Percentiles rank a stretch among this genome's conserved stretches.
Evolutionary conservation across 352 stramenopile genomes (phyloP).

Genomic region (Phytophthora melonis): DNA sequence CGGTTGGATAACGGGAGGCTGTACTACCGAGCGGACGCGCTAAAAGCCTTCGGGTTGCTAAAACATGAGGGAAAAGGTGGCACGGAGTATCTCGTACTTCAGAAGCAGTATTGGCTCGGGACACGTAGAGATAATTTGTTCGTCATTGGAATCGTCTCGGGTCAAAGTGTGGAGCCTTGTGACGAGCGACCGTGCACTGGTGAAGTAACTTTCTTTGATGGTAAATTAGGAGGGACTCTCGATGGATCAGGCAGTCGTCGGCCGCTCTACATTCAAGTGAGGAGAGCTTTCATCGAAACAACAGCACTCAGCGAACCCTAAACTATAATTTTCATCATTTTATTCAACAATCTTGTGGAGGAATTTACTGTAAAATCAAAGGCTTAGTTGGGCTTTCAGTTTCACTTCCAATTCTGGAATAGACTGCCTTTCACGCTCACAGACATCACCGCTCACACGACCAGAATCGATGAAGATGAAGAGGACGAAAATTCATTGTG

Average conservation of each 20-base stretch:
- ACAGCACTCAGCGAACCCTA: neutral
- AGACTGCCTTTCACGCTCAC: neutral
- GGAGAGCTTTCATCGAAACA: neutral
- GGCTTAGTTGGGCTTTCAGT: slow-evolving; percentile 11
- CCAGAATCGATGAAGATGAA: too few species aligned
- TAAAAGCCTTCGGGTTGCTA: slow-evolving; percentile 38
- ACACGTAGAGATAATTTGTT: slow-evolving; percentile 25
- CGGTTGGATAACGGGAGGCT: slow-evolving; percentile 20
- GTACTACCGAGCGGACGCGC: slow-evolving; percentile 22
- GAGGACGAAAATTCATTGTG: slow-evolving; percentile 17
- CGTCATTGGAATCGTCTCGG: slow-evolving; percentile 29
- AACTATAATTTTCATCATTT: neutral
- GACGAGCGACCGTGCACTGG: slow-evolving; percentile 21
- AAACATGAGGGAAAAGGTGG: slow-evolving; percentile 18
- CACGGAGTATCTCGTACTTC: slow-evolving; percentile 28
- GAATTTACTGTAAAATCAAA: too few species aligned
- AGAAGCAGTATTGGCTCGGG: slow-evolving; percentile 32
- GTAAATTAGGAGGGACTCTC: slow-evolving; percentile 14
- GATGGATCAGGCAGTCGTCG: slow-evolving; percentile 11
- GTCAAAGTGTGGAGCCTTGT: slow-evolving; percentile 24
- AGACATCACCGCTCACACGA: neutral
- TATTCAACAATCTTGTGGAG: too few species aligned
- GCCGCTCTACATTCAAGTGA: slow-evolving; percentile 23
- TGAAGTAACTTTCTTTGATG: slow-evolving; percentile 24
- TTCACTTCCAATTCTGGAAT: slow-evolving; percentile 1